Evolutionary conservation across 441 rosid species (phyloP), one percentile per base, ranked within the genome.

Genomic region (Populus hybrid): DNA sequence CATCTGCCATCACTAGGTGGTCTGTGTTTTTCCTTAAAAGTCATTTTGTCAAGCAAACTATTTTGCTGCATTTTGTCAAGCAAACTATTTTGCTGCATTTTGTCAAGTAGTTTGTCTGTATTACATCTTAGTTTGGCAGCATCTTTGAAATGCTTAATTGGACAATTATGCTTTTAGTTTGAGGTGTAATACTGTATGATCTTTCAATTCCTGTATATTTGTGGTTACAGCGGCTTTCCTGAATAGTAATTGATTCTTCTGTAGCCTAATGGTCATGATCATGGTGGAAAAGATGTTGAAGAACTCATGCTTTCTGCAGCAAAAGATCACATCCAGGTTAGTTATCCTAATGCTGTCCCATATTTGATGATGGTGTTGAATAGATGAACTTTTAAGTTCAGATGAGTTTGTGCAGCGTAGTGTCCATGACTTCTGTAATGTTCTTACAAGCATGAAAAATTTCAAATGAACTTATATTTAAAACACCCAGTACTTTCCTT

Each of bases 251-350:
- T 63, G 67, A 14, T 75, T 71, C 78, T 67, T 81, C 30, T 68
- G 81, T 87, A 96, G 98, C 87, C 94, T 80, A 94, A 94, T 81
- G 95, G 89, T 78, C 92, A 94, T 88, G 98, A 89, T 78, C 93
- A 96, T 78, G 97, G 97, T 79, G 85, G 93, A 70, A 90, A 89
- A 86, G 90, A 84, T 79, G 84, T 73, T 77, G 91, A 88, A 84
- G 84, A 85, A 84, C 83, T 81, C 84, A 96, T 93, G 98, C 96
- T 91, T 86, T 84, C 92, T 83, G 77, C 87, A 76, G 88, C 93
- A n/a, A 92, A 88, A 83, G 96, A 96, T 86, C 93, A 94, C 84
- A 96, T 96, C 77, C 97, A 93, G 98, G 99, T 94, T 78, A 73
- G 16, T 78, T 20, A 70, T 81, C 36, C 66, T 73, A 36, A 63